Evolutionary conservation across 352 stramenopile genomes (phyloP).

Genomic region (Thraustochytrium sp.): DNA sequence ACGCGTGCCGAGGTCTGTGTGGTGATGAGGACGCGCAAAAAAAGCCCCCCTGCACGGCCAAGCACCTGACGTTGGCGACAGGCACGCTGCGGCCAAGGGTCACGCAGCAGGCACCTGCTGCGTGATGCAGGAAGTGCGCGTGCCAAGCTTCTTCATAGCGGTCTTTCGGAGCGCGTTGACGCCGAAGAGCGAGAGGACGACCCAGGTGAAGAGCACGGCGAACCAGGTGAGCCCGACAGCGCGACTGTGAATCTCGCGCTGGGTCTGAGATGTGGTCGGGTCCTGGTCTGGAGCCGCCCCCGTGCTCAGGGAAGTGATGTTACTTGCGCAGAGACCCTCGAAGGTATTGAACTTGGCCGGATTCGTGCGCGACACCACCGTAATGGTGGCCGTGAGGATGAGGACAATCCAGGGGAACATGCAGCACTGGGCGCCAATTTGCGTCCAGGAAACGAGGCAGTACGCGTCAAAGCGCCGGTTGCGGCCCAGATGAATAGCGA

Average conservation of each 20-base stretch:
- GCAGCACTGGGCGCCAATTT: constrained; percentile 3
- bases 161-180: not conserved
- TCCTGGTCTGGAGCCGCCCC: too few relatives aligned
- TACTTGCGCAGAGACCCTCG: not conserved
- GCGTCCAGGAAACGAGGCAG: constrained; percentile 1
- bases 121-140: too few relatives aligned
- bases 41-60: too few relatives aligned
- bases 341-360: not conserved
- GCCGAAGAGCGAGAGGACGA: not conserved
- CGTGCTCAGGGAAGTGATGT: too few relatives aligned
- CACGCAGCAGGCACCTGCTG: too few relatives aligned
- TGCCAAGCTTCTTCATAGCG: constrained; percentile 7
- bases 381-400: constrained; percentile 19
- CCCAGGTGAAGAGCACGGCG: constrained; percentile 39
- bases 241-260: not conserved
- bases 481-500: not conserved
- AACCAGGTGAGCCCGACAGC: constrained; percentile 36
- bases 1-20: too few relatives aligned
- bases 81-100: too few relatives aligned
- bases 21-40: too few relatives aligned
- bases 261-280: too few relatives aligned
- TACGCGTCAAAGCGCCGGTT: not conserved
- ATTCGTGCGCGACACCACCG: constrained; percentile 9
- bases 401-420: constrained; percentile 39
- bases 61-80: too few relatives aligned